Evolutionary conservation across 2,329 filamentous ascomycete species (phyloP).

Genomic region (Xylaria digitata): DNA sequence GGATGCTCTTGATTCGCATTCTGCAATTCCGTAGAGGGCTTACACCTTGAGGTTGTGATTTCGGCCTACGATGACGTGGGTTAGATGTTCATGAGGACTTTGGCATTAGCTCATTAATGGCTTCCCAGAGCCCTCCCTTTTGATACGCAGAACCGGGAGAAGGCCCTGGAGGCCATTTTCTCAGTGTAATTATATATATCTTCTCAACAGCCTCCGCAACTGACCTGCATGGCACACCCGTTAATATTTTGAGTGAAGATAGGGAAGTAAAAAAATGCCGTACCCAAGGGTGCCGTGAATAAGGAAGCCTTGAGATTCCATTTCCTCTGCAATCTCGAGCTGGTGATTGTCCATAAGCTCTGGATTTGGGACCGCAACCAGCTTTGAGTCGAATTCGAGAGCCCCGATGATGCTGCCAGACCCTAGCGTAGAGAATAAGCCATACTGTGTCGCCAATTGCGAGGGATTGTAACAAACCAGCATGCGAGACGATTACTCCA

Average conservation of each 20-base stretch:
- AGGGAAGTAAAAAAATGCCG: not conserved
- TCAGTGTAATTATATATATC: constrained; percentile 33
- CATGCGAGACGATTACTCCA: constrained; percentile 88
- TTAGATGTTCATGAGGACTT: constrained; percentile 7
- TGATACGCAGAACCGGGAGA: constrained; percentile 41
- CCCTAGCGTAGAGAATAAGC: constrained; percentile 62
- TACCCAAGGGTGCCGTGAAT: constrained; percentile 77
- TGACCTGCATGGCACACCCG: constrained; percentile 36
- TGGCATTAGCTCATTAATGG: constrained; percentile 44
- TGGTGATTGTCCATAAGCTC: constrained; percentile 90
- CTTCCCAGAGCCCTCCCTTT: constrained; percentile 47
- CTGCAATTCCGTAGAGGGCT: not conserved
- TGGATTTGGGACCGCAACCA: constrained; percentile 92
- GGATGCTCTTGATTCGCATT: not conserved
- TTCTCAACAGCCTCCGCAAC: constrained; percentile 43
- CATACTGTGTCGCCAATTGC: not conserved
- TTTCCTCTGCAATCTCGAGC: constrained; percentile 81
- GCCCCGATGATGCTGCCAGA: constrained; percentile 91
- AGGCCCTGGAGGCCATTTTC: constrained; percentile 44
- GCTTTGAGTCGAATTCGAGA: constrained; percentile 75
- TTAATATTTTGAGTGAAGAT: constrained; percentile 22
- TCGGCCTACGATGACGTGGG: not conserved
- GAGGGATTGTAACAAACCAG: constrained; percentile 67
- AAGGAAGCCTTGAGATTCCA: constrained; percentile 80
- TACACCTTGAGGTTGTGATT: not conserved